A percentile compares a stretch with the other conserved stretches of the same genome.
These are phyloP conservation scores for Quillaja saponaria DNA, from an alignment of 306 rosid genomes.

Conservation along the genomic window DNA sequence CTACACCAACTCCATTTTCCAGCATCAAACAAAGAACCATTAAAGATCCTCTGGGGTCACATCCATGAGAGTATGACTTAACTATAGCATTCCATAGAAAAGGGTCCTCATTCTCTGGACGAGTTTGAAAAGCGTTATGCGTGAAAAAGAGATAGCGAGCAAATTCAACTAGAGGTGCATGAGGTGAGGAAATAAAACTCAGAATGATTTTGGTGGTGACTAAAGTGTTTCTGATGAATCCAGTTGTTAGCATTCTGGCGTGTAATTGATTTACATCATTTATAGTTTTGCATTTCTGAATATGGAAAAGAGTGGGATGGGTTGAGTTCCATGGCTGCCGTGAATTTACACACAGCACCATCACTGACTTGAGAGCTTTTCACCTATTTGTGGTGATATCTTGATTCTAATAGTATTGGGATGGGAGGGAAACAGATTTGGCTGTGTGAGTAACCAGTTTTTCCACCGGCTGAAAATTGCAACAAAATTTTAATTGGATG, in stretches of 20 bases:
- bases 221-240: slow-evolving; percentile 39
- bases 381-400: background rate
- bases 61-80: slow-evolving; percentile 75
- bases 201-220: slow-evolving; percentile 56
- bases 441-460: too few species aligned
- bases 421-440: background rate
- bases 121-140: slow-evolving; percentile 40
- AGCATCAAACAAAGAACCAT: slow-evolving; percentile 56
- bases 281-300: slow-evolving; percentile 56
- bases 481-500: too few species aligned
- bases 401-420: too few species aligned
- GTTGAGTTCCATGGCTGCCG: slow-evolving; percentile 60
- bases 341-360: slow-evolving; percentile 56
- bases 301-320: slow-evolving; percentile 40
- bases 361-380: slow-evolving; percentile 26
- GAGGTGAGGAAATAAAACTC: slow-evolving; percentile 66
- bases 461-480: too few species aligned
- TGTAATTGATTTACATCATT: slow-evolving; percentile 61
- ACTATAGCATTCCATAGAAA: slow-evolving; percentile 78
- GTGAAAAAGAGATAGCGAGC: slow-evolving; percentile 69
- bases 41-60: slow-evolving; percentile 55
- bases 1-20: slow-evolving; percentile 59
- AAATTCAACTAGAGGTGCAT: slow-evolving; percentile 49
- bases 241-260: slow-evolving; percentile 57
- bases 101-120: slow-evolving; percentile 45